Conservation (phyloP, 2,329 filamentous ascomycete genomes). For the Chrysoporthe deuterocubensis region DNA sequence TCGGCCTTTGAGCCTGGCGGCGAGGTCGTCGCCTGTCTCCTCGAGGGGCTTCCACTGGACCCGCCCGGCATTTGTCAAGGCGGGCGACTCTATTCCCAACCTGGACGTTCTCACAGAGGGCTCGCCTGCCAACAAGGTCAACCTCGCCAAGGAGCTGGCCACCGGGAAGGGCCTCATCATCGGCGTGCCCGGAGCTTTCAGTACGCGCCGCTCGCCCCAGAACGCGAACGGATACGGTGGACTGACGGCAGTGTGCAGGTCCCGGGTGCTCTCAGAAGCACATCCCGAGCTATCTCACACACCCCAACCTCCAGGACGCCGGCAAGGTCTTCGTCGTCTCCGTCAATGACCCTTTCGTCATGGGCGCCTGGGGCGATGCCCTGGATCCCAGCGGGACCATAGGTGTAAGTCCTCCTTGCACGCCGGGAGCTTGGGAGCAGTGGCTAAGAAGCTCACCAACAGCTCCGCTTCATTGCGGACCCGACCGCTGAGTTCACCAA, state of each 20-base stretch:
- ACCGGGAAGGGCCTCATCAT: slow-evolving; percentile 79
- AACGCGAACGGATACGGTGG: too few species aligned
- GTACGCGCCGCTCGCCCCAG: slow-evolving; percentile 31
- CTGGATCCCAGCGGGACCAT: slow-evolving; percentile 77
- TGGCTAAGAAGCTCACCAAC: neutral
- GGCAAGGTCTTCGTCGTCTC: slow-evolving; percentile 88
- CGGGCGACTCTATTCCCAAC: slow-evolving; percentile 79
- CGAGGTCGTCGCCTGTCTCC: slow-evolving; percentile 24
- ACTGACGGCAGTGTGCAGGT: slow-evolving; percentile 16
- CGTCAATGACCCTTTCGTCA: slow-evolving; percentile 97
- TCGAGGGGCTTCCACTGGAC: slow-evolving; percentile 65
- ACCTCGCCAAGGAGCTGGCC: slow-evolving; percentile 75
- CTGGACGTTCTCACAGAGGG: slow-evolving; percentile 79
- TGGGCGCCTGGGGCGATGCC: slow-evolving; percentile 83
- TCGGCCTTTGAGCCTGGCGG: slow-evolving; percentile 22
- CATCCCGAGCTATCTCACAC: slow-evolving; percentile 84
- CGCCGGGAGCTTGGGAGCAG: neutral
- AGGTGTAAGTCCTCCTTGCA: slow-evolving; percentile 63
- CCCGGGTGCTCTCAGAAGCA: slow-evolving; percentile 65
- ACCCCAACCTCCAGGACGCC: slow-evolving; percentile 75
- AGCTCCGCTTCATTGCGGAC: slow-evolving; percentile 91
- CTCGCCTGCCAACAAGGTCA: slow-evolving; percentile 91
- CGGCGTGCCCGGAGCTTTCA: slow-evolving; percentile 81
- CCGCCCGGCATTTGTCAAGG: slow-evolving; percentile 66
- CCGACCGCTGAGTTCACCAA: slow-evolving; percentile 80